Evolutionary conservation across 805 yeast genomes (phyloP), one percentile per base, ranked within the genome.

Genomic region (Candida railenensis): DNA sequence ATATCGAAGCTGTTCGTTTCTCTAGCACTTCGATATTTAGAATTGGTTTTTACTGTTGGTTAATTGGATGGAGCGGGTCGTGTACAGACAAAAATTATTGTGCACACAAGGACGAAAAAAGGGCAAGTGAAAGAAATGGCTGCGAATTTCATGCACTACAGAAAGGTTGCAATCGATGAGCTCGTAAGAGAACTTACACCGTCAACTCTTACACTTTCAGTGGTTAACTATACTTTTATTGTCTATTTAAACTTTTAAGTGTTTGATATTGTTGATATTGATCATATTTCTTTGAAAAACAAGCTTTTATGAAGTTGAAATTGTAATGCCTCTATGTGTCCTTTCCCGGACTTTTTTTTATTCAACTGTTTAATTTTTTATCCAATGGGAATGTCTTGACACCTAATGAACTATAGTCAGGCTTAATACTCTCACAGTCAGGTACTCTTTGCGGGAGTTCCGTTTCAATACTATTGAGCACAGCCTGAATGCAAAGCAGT

Each of bases 401-500:
- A 4, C 51, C 56, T 42, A 60, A 52, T 2, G 55, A 43, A 11
- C 49, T 45, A 19, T 53, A 47, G 45, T 57, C 54, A 11, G 64
- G 58, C 16, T 47, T 47, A 5, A 67, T 54, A 14, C 52, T 53
- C n/a, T 59, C 57, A 14, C 59, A 46, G 16, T 51, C 54, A 22
- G 57, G 58, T 8, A 69, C 69, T 9, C 46, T 40, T 44, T 62
- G 64, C 7, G 74, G 74, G 39, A 61, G 22, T 1, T 69, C 74
- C 11, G 70, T 57, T 22, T 62, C 61, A 20, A 69, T 61, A 2
- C 72, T 64, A 44, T 55, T 57, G 22, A 59, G 39, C 1, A 70
- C 73, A 0, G 73, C 70, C 30, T 67, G 63, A 19, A 69, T 62
- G 37, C 73, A 68, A 16, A 69, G 54, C 18, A 66, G 52, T 3